Base-by-base conservation (phyloP, 2,329 filamentous ascomycete species). In the Neocatenulostroma microsporum region DNA sequence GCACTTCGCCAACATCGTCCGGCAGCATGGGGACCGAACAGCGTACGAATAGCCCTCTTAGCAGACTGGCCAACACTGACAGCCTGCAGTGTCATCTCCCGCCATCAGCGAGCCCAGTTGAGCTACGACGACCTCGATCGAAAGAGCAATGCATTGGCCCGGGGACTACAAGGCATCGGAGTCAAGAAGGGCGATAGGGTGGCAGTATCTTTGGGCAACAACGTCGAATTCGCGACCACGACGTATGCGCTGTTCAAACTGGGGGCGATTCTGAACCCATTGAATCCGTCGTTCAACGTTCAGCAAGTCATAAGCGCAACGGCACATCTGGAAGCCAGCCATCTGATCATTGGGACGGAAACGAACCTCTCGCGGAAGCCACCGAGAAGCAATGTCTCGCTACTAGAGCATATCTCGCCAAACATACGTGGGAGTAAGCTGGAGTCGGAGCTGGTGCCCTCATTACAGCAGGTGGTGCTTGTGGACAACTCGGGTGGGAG, bases 161-260 rank as follows among this genome's bases (percentile, higher is more conserved):
- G 73, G 34, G 83, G 84, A 0, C 65, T 95, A 12, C 55, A 58
- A 31, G 74, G 74, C 0, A 64, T 81, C 0, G 86, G 85, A 3
- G 83, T 95, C 1, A 69, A 65, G 42, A 93, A 88, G 54, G 87
- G 86, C 4, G 82, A 93, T 56, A 74, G 86, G 21, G 84, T 96
- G 9, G 88, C 84, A 11, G 78, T 95, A 18, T 89, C 81, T 42
- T 66, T 95, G 34, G 89, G 89, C 12, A 96, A 94, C 61, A 80
- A 78, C 27, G 68, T 81, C 49, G 87, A 94, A 60, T 89, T 85
- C 57, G 85, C 84, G 3, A 80, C 81, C 33, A 72, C 91, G 14
- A 89, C 82, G 5, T 96, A 96, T 62, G 88, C 88, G 1, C 61
- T 91, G 37, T 94, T 89, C 68, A 96, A 96, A 62, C 73, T 96